These are phyloP conservation scores for Zygosaccharomyces bisporus DNA, from an alignment of 805 yeast species.

Conservation along the genomic window DNA sequence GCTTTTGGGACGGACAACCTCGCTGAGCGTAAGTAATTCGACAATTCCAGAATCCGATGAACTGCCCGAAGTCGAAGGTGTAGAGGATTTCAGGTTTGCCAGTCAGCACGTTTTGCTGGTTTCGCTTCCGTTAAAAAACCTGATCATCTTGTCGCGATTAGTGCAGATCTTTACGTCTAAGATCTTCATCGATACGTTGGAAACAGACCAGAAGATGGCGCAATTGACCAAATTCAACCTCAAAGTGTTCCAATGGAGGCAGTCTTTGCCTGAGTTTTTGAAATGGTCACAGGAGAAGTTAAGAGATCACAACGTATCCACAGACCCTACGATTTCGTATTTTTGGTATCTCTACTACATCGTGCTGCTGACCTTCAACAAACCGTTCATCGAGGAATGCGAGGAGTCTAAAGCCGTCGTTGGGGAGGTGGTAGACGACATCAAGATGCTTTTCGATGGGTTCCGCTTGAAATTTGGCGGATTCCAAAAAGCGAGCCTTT, in stretches of 20 bases:
- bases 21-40: conserved; percentile 52
- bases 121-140: conserved; percentile 40
- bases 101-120: conserved; percentile 33
- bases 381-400: conserved; percentile 52
- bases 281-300: conserved; percentile 47
- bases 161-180: conserved; percentile 37
- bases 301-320: conserved; percentile 39
- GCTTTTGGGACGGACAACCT: conserved; percentile 55
- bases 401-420: conserved; percentile 30
- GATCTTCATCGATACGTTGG: conserved; percentile 34
- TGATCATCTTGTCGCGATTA: conserved; percentile 42
- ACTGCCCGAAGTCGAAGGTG: conserved; percentile 58
- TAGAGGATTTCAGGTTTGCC: conserved; percentile 51
- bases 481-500: conserved; percentile 28
- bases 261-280: conserved; percentile 45
- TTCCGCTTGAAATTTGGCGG: conserved; percentile 27
- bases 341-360: conserved; percentile 58
- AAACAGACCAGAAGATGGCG: conserved; percentile 37
- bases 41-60: conserved; percentile 57
- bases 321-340: conserved; percentile 51
- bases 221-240: conserved; percentile 43
- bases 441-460: conserved; percentile 29
- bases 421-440: conserved; percentile 30
- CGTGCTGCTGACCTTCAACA: conserved; percentile 53
- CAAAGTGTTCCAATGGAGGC: conserved; percentile 51